phyloP scores from a whole-genome alignment of 495 filamentous ascomycete species.

The Rhypophila decipiens region DNA sequence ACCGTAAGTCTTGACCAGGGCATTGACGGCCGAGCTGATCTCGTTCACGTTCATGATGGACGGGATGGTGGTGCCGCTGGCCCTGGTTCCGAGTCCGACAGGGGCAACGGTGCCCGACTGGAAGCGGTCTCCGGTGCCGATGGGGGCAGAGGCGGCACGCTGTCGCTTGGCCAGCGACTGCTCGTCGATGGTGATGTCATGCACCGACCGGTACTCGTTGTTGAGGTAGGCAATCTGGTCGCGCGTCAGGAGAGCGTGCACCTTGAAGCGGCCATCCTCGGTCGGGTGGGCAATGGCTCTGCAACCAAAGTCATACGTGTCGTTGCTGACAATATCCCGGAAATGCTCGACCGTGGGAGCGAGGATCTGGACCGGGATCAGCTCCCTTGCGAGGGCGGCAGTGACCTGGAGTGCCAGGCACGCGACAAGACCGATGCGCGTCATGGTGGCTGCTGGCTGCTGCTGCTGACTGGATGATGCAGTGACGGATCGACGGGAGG shows the following conservation, averaged over 20 bases:
- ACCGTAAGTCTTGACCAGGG: constrained; percentile 3
- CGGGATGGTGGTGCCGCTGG: constrained; percentile 7
- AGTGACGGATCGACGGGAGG: too few species aligned
- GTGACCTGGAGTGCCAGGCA: constrained; percentile 9
- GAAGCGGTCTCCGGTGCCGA: constrained; percentile 14
- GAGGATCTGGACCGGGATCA: constrained; percentile 7
- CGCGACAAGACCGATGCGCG: constrained; percentile 1
- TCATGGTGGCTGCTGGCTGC: neutral
- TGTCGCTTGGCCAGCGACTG: constrained; percentile 1
- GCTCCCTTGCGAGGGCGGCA: constrained; percentile 1
- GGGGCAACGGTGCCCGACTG: constrained; percentile 4
- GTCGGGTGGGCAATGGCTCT: constrained; percentile 8
- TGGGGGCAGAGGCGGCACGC: constrained; percentile 1
- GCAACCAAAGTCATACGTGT: constrained; percentile 13
- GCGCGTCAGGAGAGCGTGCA: constrained; percentile 10
- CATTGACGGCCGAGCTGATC: constrained; percentile 10
- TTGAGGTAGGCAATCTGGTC: constrained; percentile 8
- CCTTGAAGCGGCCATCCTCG: constrained; percentile 5
- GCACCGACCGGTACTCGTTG: constrained; percentile 1
- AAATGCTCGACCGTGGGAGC: constrained; percentile 8
- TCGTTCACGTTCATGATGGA: constrained; percentile 12
- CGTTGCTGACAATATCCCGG: constrained; percentile 8
- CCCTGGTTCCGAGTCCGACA: constrained; percentile 8
- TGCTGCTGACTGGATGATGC: too few species aligned
- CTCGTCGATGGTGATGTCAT: constrained; percentile 3